Evolutionary conservation across 192 early-diverging fungal species (phyloP), one percentile per base, ranked within the genome.

Genomic region (Phycomyces blakesleeanus): DNA sequence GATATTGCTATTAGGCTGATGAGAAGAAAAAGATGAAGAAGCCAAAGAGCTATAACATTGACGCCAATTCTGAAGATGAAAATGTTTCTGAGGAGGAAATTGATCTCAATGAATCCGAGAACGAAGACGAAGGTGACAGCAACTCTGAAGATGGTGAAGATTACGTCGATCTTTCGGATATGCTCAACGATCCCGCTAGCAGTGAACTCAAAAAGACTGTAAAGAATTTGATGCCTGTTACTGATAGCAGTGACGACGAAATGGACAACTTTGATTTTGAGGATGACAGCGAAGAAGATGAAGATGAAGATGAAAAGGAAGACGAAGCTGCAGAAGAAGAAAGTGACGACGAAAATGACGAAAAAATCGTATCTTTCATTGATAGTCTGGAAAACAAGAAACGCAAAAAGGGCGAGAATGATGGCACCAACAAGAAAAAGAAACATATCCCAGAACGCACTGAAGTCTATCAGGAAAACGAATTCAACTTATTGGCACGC

Each of bases 401-500:
- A 29, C 79, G 80, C 49, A 72, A 74, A 41, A 71, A 68, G 29
- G 55, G 58, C 18, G 68, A 59, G 21, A 74, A 81, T 25, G 61
- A 61, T 1, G 54, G 52, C 2, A 63, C 57, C 11, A 73, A 68
- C 49, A 80, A 74, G 51, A 63, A 80, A 56, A 87, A 84, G 59
- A 87, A 76, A 56, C 67, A 74, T 37, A 51, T 86, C 12, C 62
- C 68, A 34, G 87, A 89, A 71, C 57, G 73, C 27, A 89, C 84
- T 4, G 91, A 94, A 77, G 84, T 79, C 1, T 87, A 79, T 38
- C 73, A 85, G 8, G 91, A 93, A 71, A 85, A 78, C 0, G 92
- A 93, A 66, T 94, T 81, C 68, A 86, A 88, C 61, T 64, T 89
- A 51, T 59, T 76, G 9, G 69, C 70, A 5, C 73, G 63, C 11